These are phyloP conservation scores for Lachancea quebecensis DNA, from an alignment of 805 yeast genomes.

Conservation along the genomic window DNA sequence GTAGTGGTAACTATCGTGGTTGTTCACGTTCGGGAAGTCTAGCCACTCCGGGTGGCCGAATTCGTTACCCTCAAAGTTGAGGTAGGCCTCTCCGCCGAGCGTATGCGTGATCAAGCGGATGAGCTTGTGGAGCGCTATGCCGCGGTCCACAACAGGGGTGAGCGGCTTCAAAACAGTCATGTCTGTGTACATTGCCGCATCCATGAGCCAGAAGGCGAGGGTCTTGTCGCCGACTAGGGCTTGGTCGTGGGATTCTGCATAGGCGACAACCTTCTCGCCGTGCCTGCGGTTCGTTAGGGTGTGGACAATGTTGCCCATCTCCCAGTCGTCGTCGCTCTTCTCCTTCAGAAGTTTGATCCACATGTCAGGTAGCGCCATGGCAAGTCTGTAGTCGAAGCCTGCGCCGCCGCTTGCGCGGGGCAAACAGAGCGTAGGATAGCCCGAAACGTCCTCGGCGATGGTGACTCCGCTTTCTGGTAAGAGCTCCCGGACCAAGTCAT, in stretches of 20 bases:
- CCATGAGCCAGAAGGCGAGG: slow-evolving; percentile 97
- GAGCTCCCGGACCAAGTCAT: slow-evolving; percentile 57
- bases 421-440: slow-evolving; percentile 91
- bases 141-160: slow-evolving; percentile 79
- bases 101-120: slow-evolving; percentile 81
- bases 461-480: slow-evolving; percentile 53
- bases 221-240: slow-evolving; percentile 97
- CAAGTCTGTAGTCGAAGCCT: slow-evolving; percentile 88
- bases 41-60: slow-evolving; percentile 99
- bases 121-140: slow-evolving; percentile 84
- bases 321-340: slow-evolving; percentile 83
- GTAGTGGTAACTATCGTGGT: slow-evolving; percentile 81
- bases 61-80: slow-evolving; percentile 95
- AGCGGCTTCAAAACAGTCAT: slow-evolving; percentile 74
- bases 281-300: slow-evolving; percentile 85
- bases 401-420: slow-evolving; percentile 74
- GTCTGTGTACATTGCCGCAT: slow-evolving; percentile 94
- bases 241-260: slow-evolving; percentile 95
- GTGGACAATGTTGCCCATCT: slow-evolving; percentile 68
- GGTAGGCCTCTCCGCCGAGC: slow-evolving; percentile 94
- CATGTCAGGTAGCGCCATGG: slow-evolving; percentile 98
- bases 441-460: slow-evolving; percentile 95
- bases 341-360: slow-evolving; percentile 94
- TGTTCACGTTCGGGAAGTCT: slow-evolving; percentile 91
- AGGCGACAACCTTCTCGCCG: slow-evolving; percentile 81